Evolutionary conservation across 768 basidiomycete genomes (phyloP), one percentile per base, ranked within the genome.

Genomic region (Kwoniella pini): DNA sequence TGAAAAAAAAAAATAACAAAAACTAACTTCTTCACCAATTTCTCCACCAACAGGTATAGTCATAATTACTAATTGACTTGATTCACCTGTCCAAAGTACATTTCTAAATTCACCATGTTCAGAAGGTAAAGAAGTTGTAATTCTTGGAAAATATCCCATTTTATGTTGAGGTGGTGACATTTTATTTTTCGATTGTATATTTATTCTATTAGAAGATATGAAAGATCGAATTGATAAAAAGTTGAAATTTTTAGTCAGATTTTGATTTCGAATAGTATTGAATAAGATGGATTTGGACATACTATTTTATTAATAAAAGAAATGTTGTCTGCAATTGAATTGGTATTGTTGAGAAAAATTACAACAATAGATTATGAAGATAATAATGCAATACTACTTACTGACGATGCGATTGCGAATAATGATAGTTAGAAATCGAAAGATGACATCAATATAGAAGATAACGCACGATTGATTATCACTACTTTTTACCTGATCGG

Each of bases 41-140:
- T 80, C 79, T 2, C 79, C 80, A 3, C 73, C 77, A 9, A 77
- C 73, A 2, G 80, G 80, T 30, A 80, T 70, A 26, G 80, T 80
- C 80, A 80, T 80, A 31, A 77, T 61, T 17, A 80, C 80, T 36
- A 80, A 54, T 67, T 80, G 79, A 38, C 62, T 68, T 54, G 68
- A 67, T 50, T 74, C 71, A 5, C 78, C 78, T 4, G 80, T 79
- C 77, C 74, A 78, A 2, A 79, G 65, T 26, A 80, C 79, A 17
- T 72, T 72, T 24, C 80, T 42, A 70, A 80, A 80, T 33, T 80
- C 77, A 11, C 69, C 38, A 40, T 71, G 66, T 49, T 74, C 62
- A 2, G 70, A 68, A 12, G 72, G 79, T n/a, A 78, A 56, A 31
- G 75, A 69, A 50, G 70, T 76, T 53, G 71, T 76, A 57, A 79